These are phyloP conservation scores for Tetrapisispora pingtungensis DNA, from an alignment of 805 yeast species.

Conservation along the genomic window DNA sequence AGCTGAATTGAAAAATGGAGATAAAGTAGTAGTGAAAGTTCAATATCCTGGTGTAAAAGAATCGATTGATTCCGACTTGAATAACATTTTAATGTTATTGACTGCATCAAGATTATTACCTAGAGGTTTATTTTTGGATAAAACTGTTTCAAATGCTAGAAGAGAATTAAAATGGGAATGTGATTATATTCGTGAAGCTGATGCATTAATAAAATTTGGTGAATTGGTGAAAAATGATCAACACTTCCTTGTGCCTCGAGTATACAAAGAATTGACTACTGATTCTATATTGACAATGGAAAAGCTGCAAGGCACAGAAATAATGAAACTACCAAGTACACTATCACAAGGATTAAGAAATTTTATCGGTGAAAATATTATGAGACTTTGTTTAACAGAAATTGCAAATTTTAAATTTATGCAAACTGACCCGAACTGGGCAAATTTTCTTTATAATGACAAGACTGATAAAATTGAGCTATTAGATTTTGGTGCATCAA, in stretches of 20 bases:
- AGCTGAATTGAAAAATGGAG: conserved; percentile 58
- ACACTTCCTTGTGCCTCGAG: conserved; percentile 71
- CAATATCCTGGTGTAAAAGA: conserved; percentile 96
- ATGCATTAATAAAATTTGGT: conserved; percentile 56
- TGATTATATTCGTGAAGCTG: conserved; percentile 86
- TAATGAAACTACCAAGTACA: conserved; percentile 62
- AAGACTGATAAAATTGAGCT: conserved; percentile 67
- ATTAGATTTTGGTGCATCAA: conserved; percentile 91
- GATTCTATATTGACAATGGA: conserved; percentile 85
- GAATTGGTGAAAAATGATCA: conserved; percentile 50
- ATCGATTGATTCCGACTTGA: conserved; percentile 88
- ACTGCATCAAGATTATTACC: conserved; percentile 85
- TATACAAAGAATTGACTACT: conserved; percentile 67
- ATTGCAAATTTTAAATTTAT: conserved; percentile 77
- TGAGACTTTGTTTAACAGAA: conserved; percentile 80
- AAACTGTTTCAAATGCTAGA: conserved; percentile 87
- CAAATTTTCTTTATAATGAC: conserved; percentile 79
- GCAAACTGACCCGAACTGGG: conserved; percentile 99
- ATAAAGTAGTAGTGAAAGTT: conserved; percentile 83
- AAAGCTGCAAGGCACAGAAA: conserved; percentile 71
- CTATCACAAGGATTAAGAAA: conserved; percentile 53
- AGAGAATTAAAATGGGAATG: conserved; percentile 95
- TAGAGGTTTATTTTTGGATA: conserved; percentile 82
- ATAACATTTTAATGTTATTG: conserved; percentile 67
- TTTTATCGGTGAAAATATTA: conserved; percentile 75